Conservation (phyloP, 2,329 filamentous ascomycete genomes). For the Talaromyces sp. region DNA sequence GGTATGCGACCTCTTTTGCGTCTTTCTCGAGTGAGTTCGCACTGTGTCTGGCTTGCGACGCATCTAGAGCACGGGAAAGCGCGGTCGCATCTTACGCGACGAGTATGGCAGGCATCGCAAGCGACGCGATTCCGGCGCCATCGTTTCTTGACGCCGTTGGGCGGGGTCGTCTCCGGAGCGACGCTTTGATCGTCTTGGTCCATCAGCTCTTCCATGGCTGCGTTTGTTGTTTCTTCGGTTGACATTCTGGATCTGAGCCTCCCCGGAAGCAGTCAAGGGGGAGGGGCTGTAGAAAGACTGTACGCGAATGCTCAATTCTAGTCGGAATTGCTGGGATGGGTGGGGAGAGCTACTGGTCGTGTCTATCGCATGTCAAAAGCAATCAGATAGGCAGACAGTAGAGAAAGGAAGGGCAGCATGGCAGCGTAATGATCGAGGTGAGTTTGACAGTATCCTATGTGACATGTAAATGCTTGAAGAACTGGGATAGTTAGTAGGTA, state of each 20-base stretch:
- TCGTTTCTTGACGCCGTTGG: conserved; percentile 30
- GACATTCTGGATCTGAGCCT: conserved; percentile 3
- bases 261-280: neutral
- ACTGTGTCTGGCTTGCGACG: conserved; percentile 64
- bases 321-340: neutral
- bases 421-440: neutral
- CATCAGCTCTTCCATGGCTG: neutral
- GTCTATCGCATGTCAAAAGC: neutral
- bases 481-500: neutral
- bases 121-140: conserved; percentile 50
- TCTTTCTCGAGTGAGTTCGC: conserved; percentile 85
- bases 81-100: conserved; percentile 90
- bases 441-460: neutral
- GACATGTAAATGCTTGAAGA: neutral
- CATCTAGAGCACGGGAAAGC: conserved; percentile 89
- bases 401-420: neutral
- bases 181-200: conserved; percentile 7
- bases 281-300: neutral
- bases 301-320: neutral
- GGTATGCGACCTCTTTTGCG: conserved; percentile 88
- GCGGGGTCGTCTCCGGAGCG: conserved; percentile 7
- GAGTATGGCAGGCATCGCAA: conserved; percentile 92
- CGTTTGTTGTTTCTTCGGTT: neutral
- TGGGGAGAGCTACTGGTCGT: neutral
- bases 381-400: neutral